Conservation (phyloP, 352 stramenopile species). For the Aphanomyces stellatus region DNA sequence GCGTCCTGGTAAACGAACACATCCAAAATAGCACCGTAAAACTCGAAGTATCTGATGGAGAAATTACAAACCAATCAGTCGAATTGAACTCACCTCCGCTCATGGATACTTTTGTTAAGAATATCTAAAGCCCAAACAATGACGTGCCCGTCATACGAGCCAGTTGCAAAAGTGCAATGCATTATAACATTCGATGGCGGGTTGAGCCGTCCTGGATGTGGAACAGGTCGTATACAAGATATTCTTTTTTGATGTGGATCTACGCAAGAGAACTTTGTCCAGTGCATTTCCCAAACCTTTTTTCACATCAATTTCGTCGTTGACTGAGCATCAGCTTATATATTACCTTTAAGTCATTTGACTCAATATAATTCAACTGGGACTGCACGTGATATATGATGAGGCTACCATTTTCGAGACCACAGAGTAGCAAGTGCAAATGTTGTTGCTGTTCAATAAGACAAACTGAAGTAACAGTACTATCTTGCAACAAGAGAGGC, state of each 20-base stretch:
- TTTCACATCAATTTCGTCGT: background rate
- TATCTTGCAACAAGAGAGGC: too few species aligned
- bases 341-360: background rate
- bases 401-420: background rate
- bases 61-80: background rate
- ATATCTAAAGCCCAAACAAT: constrained; percentile 16
- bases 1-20: background rate
- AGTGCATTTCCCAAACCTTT: constrained; percentile 12
- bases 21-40: constrained; percentile 1
- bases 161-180: constrained; percentile 10
- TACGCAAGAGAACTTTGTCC: background rate
- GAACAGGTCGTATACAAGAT: background rate
- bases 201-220: constrained; percentile 3
- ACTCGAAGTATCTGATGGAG: constrained; percentile 16
- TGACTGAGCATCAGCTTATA: background rate
- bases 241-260: constrained; percentile 7
- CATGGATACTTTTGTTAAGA: background rate
- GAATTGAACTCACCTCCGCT: background rate
- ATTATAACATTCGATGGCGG: constrained; percentile 11
- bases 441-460: background rate
- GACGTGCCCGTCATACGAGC: constrained; percentile 13
- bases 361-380: background rate
- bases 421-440: background rate
- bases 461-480: constrained; percentile 3
- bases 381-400: background rate